Percentiles rank a stretch among this genome's conserved stretches.
Conservation (phyloP, 192 early-diverging fungal genomes). For the Backusella tuberculispora region DNA sequence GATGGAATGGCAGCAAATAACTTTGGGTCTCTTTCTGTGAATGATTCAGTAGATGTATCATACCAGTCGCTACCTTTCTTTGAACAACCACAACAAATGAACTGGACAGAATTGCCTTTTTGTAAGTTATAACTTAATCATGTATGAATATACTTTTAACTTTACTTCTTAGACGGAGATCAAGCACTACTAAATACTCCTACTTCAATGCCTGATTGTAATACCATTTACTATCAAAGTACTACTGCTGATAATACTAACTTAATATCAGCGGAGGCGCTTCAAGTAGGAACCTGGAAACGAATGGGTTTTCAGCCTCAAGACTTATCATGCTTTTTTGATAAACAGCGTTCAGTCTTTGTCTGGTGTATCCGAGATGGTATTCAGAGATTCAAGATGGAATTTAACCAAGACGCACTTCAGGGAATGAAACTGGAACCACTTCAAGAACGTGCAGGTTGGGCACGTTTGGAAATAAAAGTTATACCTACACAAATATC, state of each 20-base stretch:
- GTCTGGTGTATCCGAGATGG: conserved; percentile 65
- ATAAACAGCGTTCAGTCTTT: conserved; percentile 46
- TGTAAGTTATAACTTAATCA: neutral
- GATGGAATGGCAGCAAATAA: neutral
- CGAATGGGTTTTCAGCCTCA: conserved; percentile 57
- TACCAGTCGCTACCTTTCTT: neutral
- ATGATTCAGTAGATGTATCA: neutral
- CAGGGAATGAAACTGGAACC: conserved; percentile 47
- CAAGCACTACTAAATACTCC: conserved; percentile 3
- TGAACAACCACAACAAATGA: conserved; percentile 7
- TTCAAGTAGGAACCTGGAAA: conserved; percentile 67
- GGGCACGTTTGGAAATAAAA: conserved; percentile 35
- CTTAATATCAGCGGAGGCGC: conserved; percentile 53
- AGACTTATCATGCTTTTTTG: conserved; percentile 61
- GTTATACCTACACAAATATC: conserved; percentile 46
- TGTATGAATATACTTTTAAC: neutral
- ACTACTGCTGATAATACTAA: neutral
- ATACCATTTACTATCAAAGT: neutral
- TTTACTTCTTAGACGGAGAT: neutral
- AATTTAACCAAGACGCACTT: conserved; percentile 53
- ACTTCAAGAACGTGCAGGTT: conserved; percentile 32
- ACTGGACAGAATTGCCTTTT: neutral
- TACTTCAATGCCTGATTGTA: conserved; percentile 4
- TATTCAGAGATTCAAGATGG: conserved; percentile 49
- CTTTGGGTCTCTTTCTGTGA: neutral